Base-by-base conservation (phyloP, 176 grass and related monocot species). In the Pontederia paniculata region DNA sequence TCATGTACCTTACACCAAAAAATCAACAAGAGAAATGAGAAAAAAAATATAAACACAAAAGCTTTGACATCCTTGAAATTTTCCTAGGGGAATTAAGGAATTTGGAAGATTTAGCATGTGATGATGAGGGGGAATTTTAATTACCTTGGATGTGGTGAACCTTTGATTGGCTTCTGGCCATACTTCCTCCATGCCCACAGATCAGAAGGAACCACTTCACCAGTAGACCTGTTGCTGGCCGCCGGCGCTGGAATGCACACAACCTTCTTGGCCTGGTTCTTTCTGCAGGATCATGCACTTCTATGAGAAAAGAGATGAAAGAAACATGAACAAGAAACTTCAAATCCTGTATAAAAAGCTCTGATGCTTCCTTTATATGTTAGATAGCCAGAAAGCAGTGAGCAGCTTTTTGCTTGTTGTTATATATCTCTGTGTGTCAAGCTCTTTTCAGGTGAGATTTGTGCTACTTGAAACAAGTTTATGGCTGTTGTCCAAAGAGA, bases 171-270 rank as follows among this genome's bases (percentile, higher is more conserved):
- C 59, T 99, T 99, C 63, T 99, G 94, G 54, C 94, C 94, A 73
- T 99, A 99, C 74, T 99, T 99, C 78, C 94, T 99, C 94, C 94
- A 99, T 75, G 94, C 94, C 94, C 94, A 99, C 25, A 99, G 93
- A 78, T 91, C 93, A 41, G 80, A 91, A 48, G 87, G 93, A 58
- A 98, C 83, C 17, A 91, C 87, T 74, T 91, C 83, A 20, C 93
- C 87, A 22, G 64, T 88, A 49, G 80, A 63, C 73, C 78, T 74
- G 19, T 80, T 75, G 20, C 73, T 68, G 31, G 72, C 72, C 21
- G 86, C 77, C 21, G 93, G 72, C 62, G 93, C 93, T 54, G 87
- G 94, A 48, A 99, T 93, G 70, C 87, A 93, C 52, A 99, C 84
- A 69, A 99, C 94, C 75, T 93, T 99, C 59, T 85, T 93, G n/a